Conservation (phyloP, 176 grass and related monocot species). For the Poa pratensis region DNA sequence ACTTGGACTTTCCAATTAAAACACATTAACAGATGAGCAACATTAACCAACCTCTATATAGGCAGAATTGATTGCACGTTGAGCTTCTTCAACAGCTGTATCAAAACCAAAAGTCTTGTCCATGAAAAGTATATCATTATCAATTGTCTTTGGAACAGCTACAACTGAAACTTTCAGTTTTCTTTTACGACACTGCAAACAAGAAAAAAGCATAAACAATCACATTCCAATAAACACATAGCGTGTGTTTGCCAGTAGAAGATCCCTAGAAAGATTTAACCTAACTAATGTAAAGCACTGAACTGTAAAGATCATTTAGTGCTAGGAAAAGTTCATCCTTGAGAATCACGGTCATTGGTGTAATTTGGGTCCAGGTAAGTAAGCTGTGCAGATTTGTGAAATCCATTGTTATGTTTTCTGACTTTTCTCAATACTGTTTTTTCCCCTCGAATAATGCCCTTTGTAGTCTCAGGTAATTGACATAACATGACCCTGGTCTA, state of each 20-base stretch:
- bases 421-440: not conserved
- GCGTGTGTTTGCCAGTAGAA: not conserved
- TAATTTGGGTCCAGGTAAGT: not conserved
- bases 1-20: conserved; percentile 23
- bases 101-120: conserved; percentile 99
- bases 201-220: conserved; percentile 32
- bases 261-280: conserved; percentile 1
- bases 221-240: conserved; percentile 1
- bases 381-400: not conserved
- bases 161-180: conserved; percentile 92
- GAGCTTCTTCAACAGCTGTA: conserved; percentile 98
- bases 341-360: not conserved
- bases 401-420: not conserved
- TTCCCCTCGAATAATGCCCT: not conserved
- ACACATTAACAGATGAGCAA: conserved; percentile 15
- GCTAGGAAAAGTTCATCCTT: not conserved
- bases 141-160: conserved; percentile 95
- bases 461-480: conserved; percentile 4
- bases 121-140: conserved; percentile 98
- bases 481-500: not conserved
- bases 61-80: conserved; percentile 89
- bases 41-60: conserved; percentile 79
- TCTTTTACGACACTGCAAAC: conserved; percentile 87
- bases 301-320: conserved; percentile 12
- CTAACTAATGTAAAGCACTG: not conserved